phyloP scores from a whole-genome alignment of 2,329 filamentous ascomycete species.

The Diatrype stigma region DNA sequence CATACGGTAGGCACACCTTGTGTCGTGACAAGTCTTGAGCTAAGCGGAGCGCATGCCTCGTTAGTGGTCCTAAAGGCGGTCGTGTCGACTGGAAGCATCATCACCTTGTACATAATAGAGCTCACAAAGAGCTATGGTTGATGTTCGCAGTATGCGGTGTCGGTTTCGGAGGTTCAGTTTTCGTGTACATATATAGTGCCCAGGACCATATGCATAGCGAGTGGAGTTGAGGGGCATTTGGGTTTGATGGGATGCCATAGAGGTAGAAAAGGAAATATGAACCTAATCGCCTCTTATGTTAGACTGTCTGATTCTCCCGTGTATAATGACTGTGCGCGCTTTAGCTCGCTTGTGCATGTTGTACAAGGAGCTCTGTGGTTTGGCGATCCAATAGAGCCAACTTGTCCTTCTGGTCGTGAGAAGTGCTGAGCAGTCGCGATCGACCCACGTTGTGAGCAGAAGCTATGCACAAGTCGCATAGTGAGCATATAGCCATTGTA shows the following conservation, averaged over 20 bases:
- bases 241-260: conserved; percentile 3
- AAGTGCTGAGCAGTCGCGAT: too few relatives aligned
- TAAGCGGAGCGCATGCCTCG: not conserved
- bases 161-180: conserved; percentile 6
- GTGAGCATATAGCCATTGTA: too few relatives aligned
- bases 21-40: not conserved
- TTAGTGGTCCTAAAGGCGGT: not conserved
- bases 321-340: too few relatives aligned
- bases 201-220: conserved; percentile 21
- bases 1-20: not conserved
- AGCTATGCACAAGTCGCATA: too few relatives aligned
- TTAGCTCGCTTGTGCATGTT: too few relatives aligned
- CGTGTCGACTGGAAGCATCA: conserved; percentile 2
- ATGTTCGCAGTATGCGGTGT: conserved; percentile 3
- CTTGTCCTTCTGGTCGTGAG: too few relatives aligned
- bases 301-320: too few relatives aligned
- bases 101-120: conserved; percentile 21
- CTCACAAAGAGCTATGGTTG: conserved; percentile 8
- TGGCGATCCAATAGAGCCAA: too few relatives aligned
- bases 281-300: not conserved
- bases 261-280: conserved; percentile 4
- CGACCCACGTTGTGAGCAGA: too few relatives aligned
- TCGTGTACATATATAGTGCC: conserved; percentile 21
- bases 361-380: too few relatives aligned
- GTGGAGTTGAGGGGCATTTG: conserved; percentile 14